Conservation (phyloP, 257 asterid genomes). For the Thymus quinquecostatus region DNA sequence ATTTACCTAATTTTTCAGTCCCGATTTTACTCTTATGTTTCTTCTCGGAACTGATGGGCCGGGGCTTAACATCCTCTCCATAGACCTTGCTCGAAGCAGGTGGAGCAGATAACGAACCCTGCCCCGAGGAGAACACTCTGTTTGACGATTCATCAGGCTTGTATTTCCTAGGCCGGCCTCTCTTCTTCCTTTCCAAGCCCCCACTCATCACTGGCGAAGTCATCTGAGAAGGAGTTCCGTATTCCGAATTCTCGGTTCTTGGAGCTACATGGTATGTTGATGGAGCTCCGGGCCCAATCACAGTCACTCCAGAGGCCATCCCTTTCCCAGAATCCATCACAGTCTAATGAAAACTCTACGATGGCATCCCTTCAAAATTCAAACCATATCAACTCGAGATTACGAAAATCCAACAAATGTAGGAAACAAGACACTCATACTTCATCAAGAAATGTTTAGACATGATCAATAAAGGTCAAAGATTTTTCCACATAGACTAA, state of each 20-base stretch:
- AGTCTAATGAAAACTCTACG: slow-evolving; percentile 16
- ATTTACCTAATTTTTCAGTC: slow-evolving; percentile 67
- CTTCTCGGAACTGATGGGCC: slow-evolving; percentile 55
- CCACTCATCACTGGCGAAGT: slow-evolving; percentile 31
- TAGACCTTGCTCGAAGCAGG: slow-evolving; percentile 48
- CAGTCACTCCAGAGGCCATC: slow-evolving; percentile 56
- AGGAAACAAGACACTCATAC: slow-evolving; percentile 1
- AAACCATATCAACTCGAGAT: slow-evolving; percentile 15
- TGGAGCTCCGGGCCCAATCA: slow-evolving; percentile 60
- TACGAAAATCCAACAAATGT: slow-evolving; percentile 1
- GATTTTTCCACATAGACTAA: background rate
- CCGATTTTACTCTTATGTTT: slow-evolving; percentile 65
- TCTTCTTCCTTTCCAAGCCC: slow-evolving; percentile 76
- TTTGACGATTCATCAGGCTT: slow-evolving; percentile 55
- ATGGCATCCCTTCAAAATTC: slow-evolving; percentile 25
- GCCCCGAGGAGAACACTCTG: slow-evolving; percentile 50
- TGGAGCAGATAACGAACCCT: slow-evolving; percentile 53
- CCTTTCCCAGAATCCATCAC: slow-evolving; percentile 72
- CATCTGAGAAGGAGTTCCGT: slow-evolving; percentile 34
- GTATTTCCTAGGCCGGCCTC: slow-evolving; percentile 95
- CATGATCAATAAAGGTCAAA: background rate
- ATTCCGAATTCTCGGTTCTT: slow-evolving; percentile 48
- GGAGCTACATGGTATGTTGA: slow-evolving; percentile 63
- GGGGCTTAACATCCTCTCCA: slow-evolving; percentile 43
- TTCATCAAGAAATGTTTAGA: slow-evolving; percentile 13